Evolutionary conservation across 306 rosid genomes (phyloP).

Genomic region (Ochetophila trinervis): DNA sequence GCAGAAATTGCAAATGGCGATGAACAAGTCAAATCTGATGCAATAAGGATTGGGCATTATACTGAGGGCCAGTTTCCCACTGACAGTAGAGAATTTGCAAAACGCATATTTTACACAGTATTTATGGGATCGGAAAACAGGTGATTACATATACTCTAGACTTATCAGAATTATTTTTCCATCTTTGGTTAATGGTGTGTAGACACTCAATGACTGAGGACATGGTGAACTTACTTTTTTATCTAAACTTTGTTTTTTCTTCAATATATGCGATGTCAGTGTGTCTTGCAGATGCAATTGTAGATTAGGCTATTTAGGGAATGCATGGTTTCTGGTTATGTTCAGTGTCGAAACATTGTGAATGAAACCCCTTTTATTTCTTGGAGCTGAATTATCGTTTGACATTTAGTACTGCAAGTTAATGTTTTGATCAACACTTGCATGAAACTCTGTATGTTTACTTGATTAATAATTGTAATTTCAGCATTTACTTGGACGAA

Average conservation of each 20-base stretch:
- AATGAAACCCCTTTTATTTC: background rate
- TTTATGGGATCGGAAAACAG: conserved; percentile 99
- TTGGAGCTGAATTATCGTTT: background rate
- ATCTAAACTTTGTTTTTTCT: no score
- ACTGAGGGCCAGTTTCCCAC: conserved; percentile 80
- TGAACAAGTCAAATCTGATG: conserved; percentile 90
- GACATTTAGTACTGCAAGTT: background rate
- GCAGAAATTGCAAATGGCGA: conserved; percentile 86
- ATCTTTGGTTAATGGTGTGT: no score
- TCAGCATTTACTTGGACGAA: no score
- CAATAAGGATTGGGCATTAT: conserved; percentile 82
- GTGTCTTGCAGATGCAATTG: no score
- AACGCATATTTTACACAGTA: conserved; percentile 77
- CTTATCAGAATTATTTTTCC: background rate
- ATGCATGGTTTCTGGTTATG: no score
- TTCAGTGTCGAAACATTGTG: no score
- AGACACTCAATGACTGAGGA: no score
- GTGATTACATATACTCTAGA: conserved; percentile 22
- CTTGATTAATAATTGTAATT: no score
- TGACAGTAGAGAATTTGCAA: conserved; percentile 87
- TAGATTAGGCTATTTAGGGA: no score
- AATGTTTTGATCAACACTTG: background rate
- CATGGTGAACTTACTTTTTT: no score
- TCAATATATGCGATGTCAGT: no score
- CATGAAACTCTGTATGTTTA: no score